These are phyloP conservation scores for Fraxinus latifolia DNA, from an alignment of 305 asterid genomes.

Conservation along the genomic window DNA sequence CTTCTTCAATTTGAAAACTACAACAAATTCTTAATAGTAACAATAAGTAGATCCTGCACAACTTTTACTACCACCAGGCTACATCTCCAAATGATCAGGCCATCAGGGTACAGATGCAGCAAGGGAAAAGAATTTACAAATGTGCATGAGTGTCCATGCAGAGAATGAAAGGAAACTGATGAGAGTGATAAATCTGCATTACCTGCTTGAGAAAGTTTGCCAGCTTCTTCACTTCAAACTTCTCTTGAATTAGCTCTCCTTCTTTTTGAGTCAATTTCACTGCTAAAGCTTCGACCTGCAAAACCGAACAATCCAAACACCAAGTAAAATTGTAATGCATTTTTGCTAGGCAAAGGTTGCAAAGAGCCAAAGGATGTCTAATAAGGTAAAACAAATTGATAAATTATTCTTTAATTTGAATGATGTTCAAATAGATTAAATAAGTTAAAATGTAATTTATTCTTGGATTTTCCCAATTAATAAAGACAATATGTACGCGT, in stretches of 20 bases:
- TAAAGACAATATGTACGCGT: neutral
- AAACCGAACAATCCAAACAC: constrained; percentile 14
- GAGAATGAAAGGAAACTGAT: neutral
- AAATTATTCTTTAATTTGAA: neutral
- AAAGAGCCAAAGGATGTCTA: neutral
- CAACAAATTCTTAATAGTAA: neutral
- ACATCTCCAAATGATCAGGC: neutral
- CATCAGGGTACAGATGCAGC: neutral
- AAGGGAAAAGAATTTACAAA: neutral
- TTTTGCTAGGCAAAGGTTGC: neutral
- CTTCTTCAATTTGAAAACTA: neutral
- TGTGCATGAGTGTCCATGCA: neutral
- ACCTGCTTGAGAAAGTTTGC: constrained; percentile 95
- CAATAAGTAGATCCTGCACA: neutral
- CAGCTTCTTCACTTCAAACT: constrained; percentile 91
- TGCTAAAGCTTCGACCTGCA: constrained; percentile 95
- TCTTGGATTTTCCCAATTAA: neutral
- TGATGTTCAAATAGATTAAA: neutral
- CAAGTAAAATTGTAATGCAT: neutral
- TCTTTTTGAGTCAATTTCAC: constrained; percentile 87
- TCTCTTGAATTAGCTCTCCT: constrained; percentile 97
- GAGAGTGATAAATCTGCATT: constrained; percentile 9
- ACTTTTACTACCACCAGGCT: neutral
- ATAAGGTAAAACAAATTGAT: neutral
- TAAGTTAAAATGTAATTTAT: neutral